Conservation (phyloP, 2,329 filamentous ascomycete genomes). For the Didymella keratinophila region DNA sequence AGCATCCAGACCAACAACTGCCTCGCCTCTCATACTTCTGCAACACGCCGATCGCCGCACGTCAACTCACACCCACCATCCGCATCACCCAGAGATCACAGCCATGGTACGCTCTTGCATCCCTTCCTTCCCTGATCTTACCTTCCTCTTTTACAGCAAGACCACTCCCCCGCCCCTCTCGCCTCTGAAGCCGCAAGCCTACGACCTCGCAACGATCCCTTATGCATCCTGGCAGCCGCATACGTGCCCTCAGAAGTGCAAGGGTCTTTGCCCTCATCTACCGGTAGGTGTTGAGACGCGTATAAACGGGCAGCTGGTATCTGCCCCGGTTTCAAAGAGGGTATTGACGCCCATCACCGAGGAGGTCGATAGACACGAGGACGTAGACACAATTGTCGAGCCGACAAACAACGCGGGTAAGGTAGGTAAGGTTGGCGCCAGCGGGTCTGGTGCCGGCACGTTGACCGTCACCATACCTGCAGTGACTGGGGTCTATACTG, state of each 20-base stretch:
- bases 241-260: constrained; percentile 2
- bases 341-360: not conserved
- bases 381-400: not conserved
- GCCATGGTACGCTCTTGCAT: constrained; percentile 9
- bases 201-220: not conserved
- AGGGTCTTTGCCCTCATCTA: not conserved
- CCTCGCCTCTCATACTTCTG: not conserved
- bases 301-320: not conserved
- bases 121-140: not conserved
- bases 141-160: not conserved
- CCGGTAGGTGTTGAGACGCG: not conserved
- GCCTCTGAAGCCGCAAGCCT: not conserved
- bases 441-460: not conserved
- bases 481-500: not conserved
- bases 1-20: not conserved
- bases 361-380: too few relatives aligned
- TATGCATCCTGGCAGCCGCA: constrained; percentile 3
- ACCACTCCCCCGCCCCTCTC: not conserved
- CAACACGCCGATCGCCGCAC: not conserved
- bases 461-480: not conserved
- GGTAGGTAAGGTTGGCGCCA: not conserved
- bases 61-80: not conserved
- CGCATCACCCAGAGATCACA: not conserved
- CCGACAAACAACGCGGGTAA: not conserved
- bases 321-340: not conserved